Base-by-base conservation (phyloP, 2,329 filamentous ascomycete species). In the Phaeosphaeria sp. region DNA sequence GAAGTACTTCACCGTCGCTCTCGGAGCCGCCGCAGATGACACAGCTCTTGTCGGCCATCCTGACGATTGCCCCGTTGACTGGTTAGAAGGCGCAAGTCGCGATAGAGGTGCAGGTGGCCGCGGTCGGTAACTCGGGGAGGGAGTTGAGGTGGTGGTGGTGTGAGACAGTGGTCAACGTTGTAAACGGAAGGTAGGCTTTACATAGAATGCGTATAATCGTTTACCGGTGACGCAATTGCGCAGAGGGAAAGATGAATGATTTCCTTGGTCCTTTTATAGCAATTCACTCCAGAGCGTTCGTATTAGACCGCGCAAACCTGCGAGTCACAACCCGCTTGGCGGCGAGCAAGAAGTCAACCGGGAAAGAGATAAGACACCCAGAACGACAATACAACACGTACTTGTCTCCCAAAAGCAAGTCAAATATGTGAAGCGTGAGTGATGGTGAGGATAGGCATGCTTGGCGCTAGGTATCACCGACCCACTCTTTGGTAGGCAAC, bases 21-120 rank as follows among this genome's bases (percentile, higher is more conserved):
- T 68, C 64, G 1, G 67, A 61, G 18, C 64, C 60, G n/a, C 61
- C 63, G 48, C 71, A 74, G 24, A 73, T 64, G 0, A 71, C 51
- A 27, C 69, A 74, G 22, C 51, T 49, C 21, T 65, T 68, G 4
- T 52, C 47, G 11, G 49, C 52, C 50, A 45, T 60, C 8, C 42
- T 49, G 49, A 8, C 11, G 8, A n/a, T 7, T 1, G 17, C 8
- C 51, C 9, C 17, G 13, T 40, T 22, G 30, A 9, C 11, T 13
- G 11, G 3, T 7, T 36, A 6, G 30, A 36, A 13, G 30, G 30
- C 11, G 39, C 20, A 13, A 17, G 18, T 24, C 8, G 30, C 30
- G 9, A 15, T 22, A 20, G n/a, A 18, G 13, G 6, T n/a, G n/a
- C n/a, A 30, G 13, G 27, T 39, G 20, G 21, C 22, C 15, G 8